phyloP scores from a whole-genome alignment of 805 yeast species.

The Jamesozyma rosinii region DNA sequence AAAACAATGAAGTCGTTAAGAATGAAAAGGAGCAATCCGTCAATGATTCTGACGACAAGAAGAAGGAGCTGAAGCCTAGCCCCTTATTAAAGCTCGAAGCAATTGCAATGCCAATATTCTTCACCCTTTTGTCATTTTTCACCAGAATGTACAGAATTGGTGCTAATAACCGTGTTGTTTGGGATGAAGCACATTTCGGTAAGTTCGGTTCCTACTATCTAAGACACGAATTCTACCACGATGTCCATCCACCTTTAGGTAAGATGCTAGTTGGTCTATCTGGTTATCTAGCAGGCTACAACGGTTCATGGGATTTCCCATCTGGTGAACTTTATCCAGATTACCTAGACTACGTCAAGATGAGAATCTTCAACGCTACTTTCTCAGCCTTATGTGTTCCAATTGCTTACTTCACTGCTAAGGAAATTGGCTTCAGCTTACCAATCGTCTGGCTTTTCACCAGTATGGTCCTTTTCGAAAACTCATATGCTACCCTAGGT shows the following conservation, averaged over 20 bases:
- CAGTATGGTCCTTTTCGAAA: slow-evolving; percentile 56
- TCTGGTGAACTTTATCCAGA: slow-evolving; percentile 60
- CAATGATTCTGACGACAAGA: not conserved
- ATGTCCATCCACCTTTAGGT: slow-evolving; percentile 83
- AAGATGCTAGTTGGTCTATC: slow-evolving; percentile 72
- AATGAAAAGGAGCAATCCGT: not conserved
- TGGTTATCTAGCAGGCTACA: slow-evolving; percentile 68
- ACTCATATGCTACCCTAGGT: slow-evolving; percentile 59
- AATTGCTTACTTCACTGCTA: slow-evolving; percentile 60
- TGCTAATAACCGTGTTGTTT: slow-evolving; percentile 50
- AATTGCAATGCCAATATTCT: slow-evolving; percentile 34
- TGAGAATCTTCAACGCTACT: slow-evolving; percentile 64
- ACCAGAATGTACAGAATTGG: slow-evolving; percentile 55
- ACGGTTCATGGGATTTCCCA: slow-evolving; percentile 68
- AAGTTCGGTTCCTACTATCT: slow-evolving; percentile 76
- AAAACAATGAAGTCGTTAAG: not conserved
- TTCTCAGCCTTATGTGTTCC: slow-evolving; percentile 63
- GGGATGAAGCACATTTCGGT: slow-evolving; percentile 92
- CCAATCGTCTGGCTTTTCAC: slow-evolving; percentile 52
- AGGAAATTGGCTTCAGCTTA: slow-evolving; percentile 43
- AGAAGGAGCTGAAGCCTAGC: not conserved
- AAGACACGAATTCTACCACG: slow-evolving; percentile 73
- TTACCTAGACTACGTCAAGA: slow-evolving; percentile 46
- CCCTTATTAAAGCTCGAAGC: slow-evolving; percentile 24
- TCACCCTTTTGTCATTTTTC: slow-evolving; percentile 40